These are phyloP conservation scores for Hypoxylon sp. DNA, from an alignment of 2,329 filamentous ascomycete species.

Conservation along the genomic window DNA sequence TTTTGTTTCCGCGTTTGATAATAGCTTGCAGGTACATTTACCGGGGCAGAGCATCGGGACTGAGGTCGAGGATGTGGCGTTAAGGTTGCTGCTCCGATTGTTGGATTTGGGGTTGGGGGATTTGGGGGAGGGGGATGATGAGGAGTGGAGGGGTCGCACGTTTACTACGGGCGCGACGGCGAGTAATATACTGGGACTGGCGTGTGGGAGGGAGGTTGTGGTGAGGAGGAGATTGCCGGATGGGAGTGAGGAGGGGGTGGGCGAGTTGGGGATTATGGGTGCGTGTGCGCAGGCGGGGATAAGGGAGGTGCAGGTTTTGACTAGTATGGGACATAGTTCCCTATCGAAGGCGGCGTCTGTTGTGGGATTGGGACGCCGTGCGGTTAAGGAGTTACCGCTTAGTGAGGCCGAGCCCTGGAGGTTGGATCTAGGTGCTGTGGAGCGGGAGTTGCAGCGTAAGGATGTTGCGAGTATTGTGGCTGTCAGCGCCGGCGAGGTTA, in stretches of 20 bases:
- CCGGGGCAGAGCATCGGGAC: slow-evolving; percentile 81
- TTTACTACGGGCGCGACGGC: slow-evolving; percentile 76
- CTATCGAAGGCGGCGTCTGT: slow-evolving; percentile 86
- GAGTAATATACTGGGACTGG: slow-evolving; percentile 84
- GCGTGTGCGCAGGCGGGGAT: slow-evolving; percentile 76
- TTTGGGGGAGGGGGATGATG: slow-evolving; percentile 66
- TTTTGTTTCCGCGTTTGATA: slow-evolving; percentile 83
- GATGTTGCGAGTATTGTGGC: slow-evolving; percentile 79
- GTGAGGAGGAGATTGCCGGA: slow-evolving; percentile 57
- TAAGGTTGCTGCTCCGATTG: slow-evolving; percentile 77
- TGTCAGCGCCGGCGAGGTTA: slow-evolving; percentile 90
- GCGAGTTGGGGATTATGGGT: slow-evolving; percentile 75
- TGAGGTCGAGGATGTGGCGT: slow-evolving; percentile 78
- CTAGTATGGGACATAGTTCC: slow-evolving; percentile 86
- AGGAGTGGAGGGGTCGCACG: slow-evolving; percentile 68
- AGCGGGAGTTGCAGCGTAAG: slow-evolving; percentile 66
- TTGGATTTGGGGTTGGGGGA: slow-evolving; percentile 74
- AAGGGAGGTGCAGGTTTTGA: slow-evolving; percentile 79
- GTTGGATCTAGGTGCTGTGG: slow-evolving; percentile 76
- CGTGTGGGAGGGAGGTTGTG: slow-evolving; percentile 73
- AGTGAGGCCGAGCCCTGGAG: slow-evolving; percentile 71
- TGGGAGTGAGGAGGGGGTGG: slow-evolving; percentile 60
- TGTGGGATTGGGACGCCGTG: slow-evolving; percentile 79
- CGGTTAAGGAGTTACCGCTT: slow-evolving; percentile 72
- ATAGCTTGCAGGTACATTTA: slow-evolving; percentile 87